Evolutionary conservation across 2,329 filamentous ascomycete species (phyloP).

Genomic region (Parastagonospora nodorum): DNA sequence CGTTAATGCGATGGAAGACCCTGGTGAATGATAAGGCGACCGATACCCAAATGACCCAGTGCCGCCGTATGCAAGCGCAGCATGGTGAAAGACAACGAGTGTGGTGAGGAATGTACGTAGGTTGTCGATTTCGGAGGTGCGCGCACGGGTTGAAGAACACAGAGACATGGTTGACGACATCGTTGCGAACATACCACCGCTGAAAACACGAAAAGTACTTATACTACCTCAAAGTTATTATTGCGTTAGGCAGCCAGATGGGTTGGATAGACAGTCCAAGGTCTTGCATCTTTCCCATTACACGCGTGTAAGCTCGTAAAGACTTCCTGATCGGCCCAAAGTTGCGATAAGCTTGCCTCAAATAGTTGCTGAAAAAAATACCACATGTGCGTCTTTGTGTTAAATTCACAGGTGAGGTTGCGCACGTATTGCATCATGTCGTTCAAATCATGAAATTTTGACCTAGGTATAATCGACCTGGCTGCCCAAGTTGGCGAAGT

Average conservation of each 20-base stretch:
- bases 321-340: no score
- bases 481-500: no score
- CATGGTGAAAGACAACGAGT: constrained; percentile 26
- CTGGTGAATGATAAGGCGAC: constrained; percentile 2
- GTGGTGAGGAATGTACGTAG: constrained; percentile 24
- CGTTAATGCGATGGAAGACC: constrained; percentile 8
- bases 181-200: not conserved
- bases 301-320: constrained; percentile 2
- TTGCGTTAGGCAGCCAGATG: not conserved
- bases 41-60: constrained; percentile 17
- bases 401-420: no score
- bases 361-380: no score
- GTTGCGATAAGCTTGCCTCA: no score
- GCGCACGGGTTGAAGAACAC: not conserved
- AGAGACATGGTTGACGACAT: not conserved
- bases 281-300: not conserved
- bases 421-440: no score
- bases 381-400: no score
- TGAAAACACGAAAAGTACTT: no score
- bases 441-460: no score
- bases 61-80: constrained; percentile 24
- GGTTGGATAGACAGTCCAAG: not conserved
- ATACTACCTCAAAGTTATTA: not conserved
- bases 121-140: constrained; percentile 23
- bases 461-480: no score